A percentile compares a stretch with the other conserved stretches of the same genome.
These are phyloP conservation scores for Pinus tabuliformis DNA, from an alignment of 75 land plant species.

Conservation along the genomic window DNA sequence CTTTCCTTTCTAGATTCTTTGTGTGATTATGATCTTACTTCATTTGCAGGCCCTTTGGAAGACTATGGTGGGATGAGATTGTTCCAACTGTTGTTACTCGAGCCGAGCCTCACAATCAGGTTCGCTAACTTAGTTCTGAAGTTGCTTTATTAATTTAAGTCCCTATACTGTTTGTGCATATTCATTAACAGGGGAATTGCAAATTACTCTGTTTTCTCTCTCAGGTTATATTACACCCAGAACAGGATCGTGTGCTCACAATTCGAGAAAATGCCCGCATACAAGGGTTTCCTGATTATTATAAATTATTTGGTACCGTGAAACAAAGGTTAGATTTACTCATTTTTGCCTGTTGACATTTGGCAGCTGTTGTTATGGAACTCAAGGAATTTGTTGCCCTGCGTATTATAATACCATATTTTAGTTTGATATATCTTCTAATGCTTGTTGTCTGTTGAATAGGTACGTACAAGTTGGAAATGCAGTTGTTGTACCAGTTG, in stretches of 20 bases:
- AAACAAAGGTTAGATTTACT: slow-evolving; percentile 22
- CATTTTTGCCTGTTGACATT: not conserved
- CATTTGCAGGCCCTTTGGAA: slow-evolving; percentile 67
- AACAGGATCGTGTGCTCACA: slow-evolving; percentile 34
- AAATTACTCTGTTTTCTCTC: not conserved
- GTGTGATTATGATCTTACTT: not conserved
- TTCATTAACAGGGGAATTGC: not conserved
- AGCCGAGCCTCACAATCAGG: slow-evolving; percentile 69
- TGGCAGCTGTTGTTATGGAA: not conserved
- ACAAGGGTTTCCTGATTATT: slow-evolving; percentile 45
- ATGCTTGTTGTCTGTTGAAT: not conserved
- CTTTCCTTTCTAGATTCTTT: not conserved
- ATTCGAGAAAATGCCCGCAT: slow-evolving; percentile 44
- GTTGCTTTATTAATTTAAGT: not conserved
- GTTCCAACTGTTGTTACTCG: slow-evolving; percentile 75
- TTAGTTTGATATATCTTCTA: not conserved
- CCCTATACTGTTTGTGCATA: not conserved
- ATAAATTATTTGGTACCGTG: slow-evolving; percentile 34
- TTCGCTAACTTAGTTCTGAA: slow-evolving; percentile 5
- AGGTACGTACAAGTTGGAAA: slow-evolving; percentile 94
- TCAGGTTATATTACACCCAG: slow-evolving; percentile 35
- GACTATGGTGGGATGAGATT: slow-evolving; percentile 98
- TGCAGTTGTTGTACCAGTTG: slow-evolving; percentile 92
- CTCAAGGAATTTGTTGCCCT: not conserved
- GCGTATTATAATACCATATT: too few relatives aligned